Base-by-base conservation (phyloP, 2,329 filamentous ascomycete genomes). In the Cadophora sp. region DNA sequence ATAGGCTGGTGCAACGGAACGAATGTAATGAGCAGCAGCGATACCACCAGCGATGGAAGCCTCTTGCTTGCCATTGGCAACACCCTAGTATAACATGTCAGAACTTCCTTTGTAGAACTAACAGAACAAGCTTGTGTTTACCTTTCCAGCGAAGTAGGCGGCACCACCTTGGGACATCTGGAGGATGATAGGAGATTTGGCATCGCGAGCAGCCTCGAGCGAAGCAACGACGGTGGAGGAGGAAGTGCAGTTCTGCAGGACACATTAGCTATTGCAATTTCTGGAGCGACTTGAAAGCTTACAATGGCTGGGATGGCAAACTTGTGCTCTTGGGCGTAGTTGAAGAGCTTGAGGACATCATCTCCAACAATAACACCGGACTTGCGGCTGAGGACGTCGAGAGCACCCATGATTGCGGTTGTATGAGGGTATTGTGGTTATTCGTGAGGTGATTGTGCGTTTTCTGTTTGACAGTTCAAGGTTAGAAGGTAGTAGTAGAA, bases 131-230 rank as follows among this genome's bases (percentile, higher is more conserved):
- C 61, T 41, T 66, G 33, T 68, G 56, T 58, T 67, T 81, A 89
- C 87, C 88, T 95, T 95, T 81, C 93, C 94, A 76, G 92, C 92
- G 79, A 97, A 97, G 87, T 90, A 97, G 76, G 94, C 94, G 72
- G 93, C 91, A 83, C 94, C 94, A 78, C 96, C 96, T 83, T 98
- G 93, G 76, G 92, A 96, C 77, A 92, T 86, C 85, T 98, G 96
- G 74, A 98, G 89, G 82, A 97, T 91, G 82, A 97, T 90, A 76
- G 96, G 96, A 69, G 92, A 87, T 82, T 97, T 97, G 79, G 89
- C 85, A 82, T 98, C 94, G 77, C 93, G 91, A 75, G 96, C 96
- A 79, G 96, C 96, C 87, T 99, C 96, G 76, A 99, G 93, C 64
- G 93, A 84, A 76, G 93, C 89, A 73, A 97, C 91, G 71, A 89